Conservation (phyloP, 805 yeast species). For the Torulaspora microellipsoides region DNA sequence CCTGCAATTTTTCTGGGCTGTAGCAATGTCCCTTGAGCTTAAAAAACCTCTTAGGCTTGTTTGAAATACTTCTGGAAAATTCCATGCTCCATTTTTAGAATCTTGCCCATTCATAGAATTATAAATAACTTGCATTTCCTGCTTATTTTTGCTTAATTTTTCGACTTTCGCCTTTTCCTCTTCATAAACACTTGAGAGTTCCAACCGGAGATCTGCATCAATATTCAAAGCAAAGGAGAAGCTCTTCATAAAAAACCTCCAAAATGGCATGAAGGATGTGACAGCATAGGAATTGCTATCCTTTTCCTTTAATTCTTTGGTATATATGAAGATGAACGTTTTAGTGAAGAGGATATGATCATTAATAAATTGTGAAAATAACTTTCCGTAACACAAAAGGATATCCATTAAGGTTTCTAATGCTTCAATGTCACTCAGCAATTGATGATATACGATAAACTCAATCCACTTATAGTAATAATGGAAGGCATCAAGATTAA, state of each 20-base stretch:
- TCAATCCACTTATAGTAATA: conserved; percentile 36
- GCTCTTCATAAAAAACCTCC: conserved; percentile 33
- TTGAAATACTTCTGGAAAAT: conserved; percentile 30
- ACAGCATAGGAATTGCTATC: conserved; percentile 24
- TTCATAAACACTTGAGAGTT: conserved; percentile 27
- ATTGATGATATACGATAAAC: conserved; percentile 31
- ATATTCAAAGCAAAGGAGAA: conserved; percentile 28
- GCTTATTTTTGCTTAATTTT: conserved; percentile 19
- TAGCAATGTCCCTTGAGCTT: conserved; percentile 4
- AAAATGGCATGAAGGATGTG: conserved; percentile 29
- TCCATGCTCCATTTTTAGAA: conserved; percentile 7
- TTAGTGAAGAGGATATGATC: conserved; percentile 35
- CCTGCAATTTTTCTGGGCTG: conserved; percentile 14
- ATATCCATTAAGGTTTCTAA: conserved; percentile 30
- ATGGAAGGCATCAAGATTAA: conserved; percentile 26
- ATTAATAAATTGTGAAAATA: conserved; percentile 37
- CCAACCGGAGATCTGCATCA: conserved; percentile 28
- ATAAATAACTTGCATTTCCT: conserved; percentile 14
- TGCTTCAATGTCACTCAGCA: conserved; percentile 27
- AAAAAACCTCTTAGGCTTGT: conserved; percentile 25
- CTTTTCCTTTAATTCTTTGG: conserved; percentile 20
- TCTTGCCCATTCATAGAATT: conserved; percentile 13
- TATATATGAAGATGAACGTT: conserved; percentile 28
- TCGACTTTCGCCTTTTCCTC: conserved; percentile 28
- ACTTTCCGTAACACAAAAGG: conserved; percentile 25